Evolutionary conservation across 2,329 filamentous ascomycete genomes (phyloP), one percentile per base, ranked within the genome.

Genomic region (Cladobotryum mycophilum): DNA sequence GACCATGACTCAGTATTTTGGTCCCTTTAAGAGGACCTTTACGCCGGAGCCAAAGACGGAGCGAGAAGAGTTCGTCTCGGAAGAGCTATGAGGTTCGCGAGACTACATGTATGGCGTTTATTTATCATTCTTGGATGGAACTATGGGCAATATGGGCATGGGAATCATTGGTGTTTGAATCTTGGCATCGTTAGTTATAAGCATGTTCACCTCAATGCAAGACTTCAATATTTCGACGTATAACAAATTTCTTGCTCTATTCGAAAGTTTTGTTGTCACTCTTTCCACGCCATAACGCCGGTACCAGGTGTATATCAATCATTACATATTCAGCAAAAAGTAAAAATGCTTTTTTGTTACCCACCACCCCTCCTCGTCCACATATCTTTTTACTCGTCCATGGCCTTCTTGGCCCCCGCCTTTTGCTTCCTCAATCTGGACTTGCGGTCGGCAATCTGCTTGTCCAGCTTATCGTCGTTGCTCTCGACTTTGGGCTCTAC

Each of bases 1-100:
- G 44, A 78, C 82, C 3, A 89, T 95, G 61, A 67, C 67, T 46
- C 76, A 81, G 58, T 89, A 82, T 61, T 86, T 86, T 62, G 83
- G 85, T 3, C 77, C 77, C 0, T 64, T 66, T 49, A 69, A 69
- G 49, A 70, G 68, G 60, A 65, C 59, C 41, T 73, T 71, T 43
- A 43, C 46, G 33, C 51, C 62, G 3, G 62, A 62, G 47, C 17
- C 17, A 9, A 41, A 41, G 38, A 12, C 15, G 38, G 15, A 17
- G 37, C 14, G 58, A 25, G 65, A 41, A 9, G 41, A 41, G 14
- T 51, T 36, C 15, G 12, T 14, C n/a, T 47, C 47, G 15, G 44
- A 64, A 45, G 73, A 76, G 59, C 60, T 75, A 51, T 75, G 64
- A 61, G 41, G 41, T 15, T 5, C 2, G 17, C 5, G 2, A 41